These are phyloP conservation scores for Knoxdaviesia proteae DNA, from an alignment of 2,329 filamentous ascomycete species.

Conservation along the genomic window DNA sequence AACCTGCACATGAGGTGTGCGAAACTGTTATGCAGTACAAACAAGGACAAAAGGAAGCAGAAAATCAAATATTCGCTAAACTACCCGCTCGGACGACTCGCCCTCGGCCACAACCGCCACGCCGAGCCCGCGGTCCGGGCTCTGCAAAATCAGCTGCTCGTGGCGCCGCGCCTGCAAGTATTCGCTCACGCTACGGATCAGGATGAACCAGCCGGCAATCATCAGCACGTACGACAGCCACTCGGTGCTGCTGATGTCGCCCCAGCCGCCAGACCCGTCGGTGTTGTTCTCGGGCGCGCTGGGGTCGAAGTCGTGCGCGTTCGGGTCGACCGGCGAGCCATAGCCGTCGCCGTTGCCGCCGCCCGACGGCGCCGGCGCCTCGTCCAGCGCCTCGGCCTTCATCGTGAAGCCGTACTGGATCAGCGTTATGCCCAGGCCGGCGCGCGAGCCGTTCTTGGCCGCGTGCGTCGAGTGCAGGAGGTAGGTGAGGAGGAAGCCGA, in stretches of 20 bases:
- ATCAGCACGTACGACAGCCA: slow-evolving; percentile 86
- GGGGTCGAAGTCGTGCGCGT: slow-evolving; percentile 73
- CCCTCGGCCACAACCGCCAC: slow-evolving; percentile 74
- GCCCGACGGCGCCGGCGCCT: slow-evolving; percentile 21
- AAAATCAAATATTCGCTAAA: slow-evolving; percentile 21
- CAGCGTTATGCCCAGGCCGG: slow-evolving; percentile 81
- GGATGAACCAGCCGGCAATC: slow-evolving; percentile 95
- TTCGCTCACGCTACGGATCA: slow-evolving; percentile 84
- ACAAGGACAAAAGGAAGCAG: not conserved
- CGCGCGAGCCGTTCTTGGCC: slow-evolving; percentile 89
- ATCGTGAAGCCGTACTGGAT: slow-evolving; percentile 96
- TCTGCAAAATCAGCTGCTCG: slow-evolving; percentile 82
- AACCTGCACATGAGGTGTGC: no score
- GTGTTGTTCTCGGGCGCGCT: slow-evolving; percentile 34
- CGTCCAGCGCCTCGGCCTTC: slow-evolving; percentile 38
- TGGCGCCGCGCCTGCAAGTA: slow-evolving; percentile 75
- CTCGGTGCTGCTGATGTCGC: slow-evolving; percentile 51
- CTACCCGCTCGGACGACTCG: slow-evolving; percentile 58
- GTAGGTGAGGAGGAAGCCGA: slow-evolving; percentile 94
- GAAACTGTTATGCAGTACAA: not conserved
- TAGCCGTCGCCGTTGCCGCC: slow-evolving; percentile 33
- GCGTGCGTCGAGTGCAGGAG: slow-evolving; percentile 95
- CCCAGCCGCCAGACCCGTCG: slow-evolving; percentile 16
- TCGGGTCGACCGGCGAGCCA: slow-evolving; percentile 63
- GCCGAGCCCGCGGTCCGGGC: slow-evolving; percentile 68